These are phyloP conservation scores for Penicillium glabrum DNA, from an alignment of 2,329 filamentous ascomycete species.

Conservation along the genomic window DNA sequence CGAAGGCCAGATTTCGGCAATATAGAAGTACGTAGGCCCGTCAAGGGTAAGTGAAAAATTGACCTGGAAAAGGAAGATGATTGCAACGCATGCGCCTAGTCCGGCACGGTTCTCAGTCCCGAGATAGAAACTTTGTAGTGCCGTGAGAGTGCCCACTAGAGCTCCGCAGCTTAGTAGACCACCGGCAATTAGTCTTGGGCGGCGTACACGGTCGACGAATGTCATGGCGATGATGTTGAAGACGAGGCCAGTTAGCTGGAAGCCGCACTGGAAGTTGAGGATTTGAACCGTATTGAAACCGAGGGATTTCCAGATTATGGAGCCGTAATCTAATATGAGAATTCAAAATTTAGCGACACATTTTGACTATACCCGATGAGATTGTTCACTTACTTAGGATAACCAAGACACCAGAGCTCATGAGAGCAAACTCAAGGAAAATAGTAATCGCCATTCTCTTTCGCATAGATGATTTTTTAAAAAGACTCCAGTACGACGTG, in stretches of 20 bases:
- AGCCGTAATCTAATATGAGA: not conserved
- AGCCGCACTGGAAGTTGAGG: not conserved
- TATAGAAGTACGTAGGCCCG: not conserved
- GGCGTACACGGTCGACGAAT: not conserved
- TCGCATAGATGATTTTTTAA: not conserved
- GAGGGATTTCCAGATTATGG: not conserved
- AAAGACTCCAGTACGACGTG: not conserved
- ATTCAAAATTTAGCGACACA: not conserved
- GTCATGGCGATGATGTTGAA: not conserved
- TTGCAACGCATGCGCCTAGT: not conserved
- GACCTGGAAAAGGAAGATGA: not conserved
- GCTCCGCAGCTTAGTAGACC: not conserved
- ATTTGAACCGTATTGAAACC: not conserved
- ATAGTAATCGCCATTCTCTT: not conserved
- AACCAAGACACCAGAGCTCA: not conserved
- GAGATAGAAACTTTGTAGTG: not conserved
- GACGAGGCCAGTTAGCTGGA: not conserved
- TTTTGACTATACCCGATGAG: not conserved
- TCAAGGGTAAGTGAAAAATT: not conserved
- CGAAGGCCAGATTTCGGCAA: not conserved
- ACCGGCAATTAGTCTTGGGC: not conserved
- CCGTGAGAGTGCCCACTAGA: not conserved
- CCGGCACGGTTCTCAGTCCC: not conserved
- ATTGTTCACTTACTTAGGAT: not conserved
- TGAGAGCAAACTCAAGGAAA: not conserved